Base-by-base conservation (phyloP, 371 early-diverging fungal species). In the Umbelopsis sp. region DNA sequence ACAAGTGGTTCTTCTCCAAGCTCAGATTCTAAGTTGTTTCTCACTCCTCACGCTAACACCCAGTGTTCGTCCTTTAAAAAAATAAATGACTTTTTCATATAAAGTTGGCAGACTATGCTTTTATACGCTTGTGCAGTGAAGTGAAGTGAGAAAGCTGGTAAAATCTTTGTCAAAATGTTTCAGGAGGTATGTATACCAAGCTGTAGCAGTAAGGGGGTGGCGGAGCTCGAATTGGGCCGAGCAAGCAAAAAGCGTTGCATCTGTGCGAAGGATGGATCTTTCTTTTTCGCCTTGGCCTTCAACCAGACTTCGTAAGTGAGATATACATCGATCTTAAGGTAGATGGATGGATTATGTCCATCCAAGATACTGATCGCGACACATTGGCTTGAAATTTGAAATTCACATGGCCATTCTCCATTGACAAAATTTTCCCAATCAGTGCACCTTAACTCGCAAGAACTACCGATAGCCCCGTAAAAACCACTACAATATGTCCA, bases 1-100 rank as follows among this genome's bases (percentile, higher is more conserved):
- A 96, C 95, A 96, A 96, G 93, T 99, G 99, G 99, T 98, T 99
- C 94, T 99, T 99, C 92, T 91, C 92, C 88, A 98, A 98, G 93
- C 96, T 99, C 76, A 91, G 96, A 80, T 96, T 96, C 93, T 96
- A 93, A 95, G 75, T 71, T 52, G 67, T 41, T 48, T 52, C 25
- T 63, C 57, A 18, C 57, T 35, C 57, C n/a, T 57, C 44, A 41
- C 22, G 51, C 62, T 63, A 45, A 67, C 35, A 51, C 22, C 41
- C 12, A 37, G 50, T 57, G 46, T 50, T 45, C 35, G 57, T 35
- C 57, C 57, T 57, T 57, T 57, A 32, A 57, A 57, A 53, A 57
- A 57, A 57, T 57, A 57, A 57, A 57, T 25, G 57, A 57, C 57
- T 11, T 57, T 57, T 29, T 18, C 29, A 57, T 29, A 57, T 35